phyloP scores from a whole-genome alignment of 140 eudicot genomes.

The Oenanthe javanica region DNA sequence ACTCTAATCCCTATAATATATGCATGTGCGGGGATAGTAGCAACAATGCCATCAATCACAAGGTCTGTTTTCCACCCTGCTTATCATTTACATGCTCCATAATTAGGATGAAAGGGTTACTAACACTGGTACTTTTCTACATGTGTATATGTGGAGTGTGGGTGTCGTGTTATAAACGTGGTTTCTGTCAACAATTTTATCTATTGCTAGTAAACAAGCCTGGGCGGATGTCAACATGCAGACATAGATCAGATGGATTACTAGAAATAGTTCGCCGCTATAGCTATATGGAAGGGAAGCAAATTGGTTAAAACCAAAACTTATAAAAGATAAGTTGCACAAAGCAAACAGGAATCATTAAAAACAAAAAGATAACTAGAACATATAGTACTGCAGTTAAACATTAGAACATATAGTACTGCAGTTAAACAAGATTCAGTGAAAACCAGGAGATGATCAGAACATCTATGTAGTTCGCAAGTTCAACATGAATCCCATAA shows the following conservation, averaged over 20 bases:
- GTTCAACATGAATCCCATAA: background rate
- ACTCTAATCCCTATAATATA: conserved; percentile 86
- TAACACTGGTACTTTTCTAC: background rate
- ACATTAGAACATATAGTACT: too few relatives aligned
- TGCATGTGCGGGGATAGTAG: conserved; percentile 75
- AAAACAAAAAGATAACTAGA: background rate
- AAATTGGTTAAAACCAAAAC: background rate
- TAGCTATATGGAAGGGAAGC: background rate
- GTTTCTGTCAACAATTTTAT: background rate
- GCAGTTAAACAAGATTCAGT: background rate
- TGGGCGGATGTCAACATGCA: background rate
- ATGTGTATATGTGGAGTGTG: background rate
- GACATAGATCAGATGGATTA: background rate
- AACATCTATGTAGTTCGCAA: background rate
- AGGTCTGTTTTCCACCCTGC: conserved; percentile 39
- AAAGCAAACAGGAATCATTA: background rate
- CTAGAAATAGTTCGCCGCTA: background rate
- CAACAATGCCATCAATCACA: conserved; percentile 96
- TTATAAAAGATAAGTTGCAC: background rate
- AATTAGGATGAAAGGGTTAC: background rate
- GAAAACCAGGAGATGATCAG: background rate
- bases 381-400: background rate
- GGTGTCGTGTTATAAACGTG: background rate
- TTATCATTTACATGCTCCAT: background rate
- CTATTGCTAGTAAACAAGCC: background rate